These are phyloP conservation scores for Botryotinia globosa DNA, from an alignment of 2,329 filamentous ascomycete species.

Conservation along the genomic window DNA sequence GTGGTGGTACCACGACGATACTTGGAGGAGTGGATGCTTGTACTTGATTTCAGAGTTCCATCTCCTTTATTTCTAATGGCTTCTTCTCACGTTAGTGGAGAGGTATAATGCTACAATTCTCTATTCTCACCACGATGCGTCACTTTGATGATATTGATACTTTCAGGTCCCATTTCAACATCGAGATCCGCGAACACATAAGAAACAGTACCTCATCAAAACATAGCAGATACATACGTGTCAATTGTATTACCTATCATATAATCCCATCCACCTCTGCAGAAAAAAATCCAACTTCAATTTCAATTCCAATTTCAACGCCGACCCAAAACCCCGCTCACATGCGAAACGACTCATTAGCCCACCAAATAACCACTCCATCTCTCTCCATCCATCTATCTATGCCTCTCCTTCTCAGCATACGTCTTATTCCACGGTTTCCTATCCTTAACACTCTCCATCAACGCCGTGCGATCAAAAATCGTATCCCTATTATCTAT, in stretches of 20 bases:
- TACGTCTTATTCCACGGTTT: conserved; percentile 25
- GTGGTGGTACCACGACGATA: no score
- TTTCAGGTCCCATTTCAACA: not conserved
- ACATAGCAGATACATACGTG: not conserved
- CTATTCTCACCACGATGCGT: not conserved
- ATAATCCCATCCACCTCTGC: not conserved
- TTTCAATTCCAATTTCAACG: not conserved
- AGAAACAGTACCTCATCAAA: not conserved
- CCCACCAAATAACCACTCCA: not conserved
- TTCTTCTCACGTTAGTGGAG: not conserved
- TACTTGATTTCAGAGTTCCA: not conserved
- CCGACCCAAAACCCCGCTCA: not conserved
- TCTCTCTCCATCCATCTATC: not conserved
- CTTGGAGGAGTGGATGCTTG: not conserved
- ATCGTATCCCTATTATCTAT: conserved; percentile 22
- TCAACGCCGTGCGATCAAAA: conserved; percentile 24
- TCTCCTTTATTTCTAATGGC: not conserved
- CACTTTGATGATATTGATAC: not conserved
- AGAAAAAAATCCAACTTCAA: not conserved
- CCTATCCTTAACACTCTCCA: conserved; percentile 21
- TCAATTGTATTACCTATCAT: not conserved
- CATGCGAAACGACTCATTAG: not conserved
- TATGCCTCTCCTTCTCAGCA: conserved; percentile 21
- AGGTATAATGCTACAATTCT: not conserved
- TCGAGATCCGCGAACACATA: not conserved